Conservation (phyloP, 2,329 filamentous ascomycete species). For the Fusarium subtropicale region DNA sequence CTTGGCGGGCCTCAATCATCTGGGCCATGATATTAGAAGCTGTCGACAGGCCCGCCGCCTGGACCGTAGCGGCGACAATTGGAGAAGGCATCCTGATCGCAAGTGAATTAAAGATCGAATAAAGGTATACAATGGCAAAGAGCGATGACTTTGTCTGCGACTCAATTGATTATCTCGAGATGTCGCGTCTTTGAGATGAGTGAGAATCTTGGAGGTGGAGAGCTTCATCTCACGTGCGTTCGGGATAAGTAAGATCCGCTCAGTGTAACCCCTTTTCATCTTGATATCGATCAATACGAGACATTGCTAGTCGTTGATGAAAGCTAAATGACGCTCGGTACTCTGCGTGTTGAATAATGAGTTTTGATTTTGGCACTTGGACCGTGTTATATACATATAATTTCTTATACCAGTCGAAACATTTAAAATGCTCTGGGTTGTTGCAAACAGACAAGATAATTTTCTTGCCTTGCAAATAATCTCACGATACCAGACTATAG, state of each 20-base stretch:
- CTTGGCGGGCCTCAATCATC: slow-evolving; percentile 62
- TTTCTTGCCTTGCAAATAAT: not conserved
- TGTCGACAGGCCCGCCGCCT: slow-evolving; percentile 63
- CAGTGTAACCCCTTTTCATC: slow-evolving; percentile 12
- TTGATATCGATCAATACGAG: slow-evolving; percentile 5
- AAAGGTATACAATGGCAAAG: not conserved
- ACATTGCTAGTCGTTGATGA: not conserved
- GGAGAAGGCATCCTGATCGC: slow-evolving; percentile 58
- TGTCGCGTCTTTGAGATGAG: slow-evolving; percentile 12
- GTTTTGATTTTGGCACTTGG: too few relatives aligned
- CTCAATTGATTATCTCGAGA: not conserved
- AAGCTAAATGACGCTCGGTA: too few relatives aligned
- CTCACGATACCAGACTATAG: not conserved
- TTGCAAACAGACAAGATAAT: not conserved
- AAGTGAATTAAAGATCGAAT: slow-evolving; percentile 10
- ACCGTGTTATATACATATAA: not conserved
- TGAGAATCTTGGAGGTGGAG: slow-evolving; percentile 27
- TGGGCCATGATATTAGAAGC: slow-evolving; percentile 68
- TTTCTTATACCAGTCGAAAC: too few relatives aligned
- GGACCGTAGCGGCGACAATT: slow-evolving; percentile 64
- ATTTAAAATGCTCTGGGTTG: too few relatives aligned
- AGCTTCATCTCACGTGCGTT: slow-evolving; percentile 26
- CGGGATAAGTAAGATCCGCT: slow-evolving; percentile 37
- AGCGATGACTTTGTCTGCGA: not conserved
- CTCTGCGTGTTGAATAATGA: too few relatives aligned